These are phyloP conservation scores for Mucor ambiguus DNA, from an alignment of 371 early-diverging fungal species.

Conservation along the genomic window DNA sequence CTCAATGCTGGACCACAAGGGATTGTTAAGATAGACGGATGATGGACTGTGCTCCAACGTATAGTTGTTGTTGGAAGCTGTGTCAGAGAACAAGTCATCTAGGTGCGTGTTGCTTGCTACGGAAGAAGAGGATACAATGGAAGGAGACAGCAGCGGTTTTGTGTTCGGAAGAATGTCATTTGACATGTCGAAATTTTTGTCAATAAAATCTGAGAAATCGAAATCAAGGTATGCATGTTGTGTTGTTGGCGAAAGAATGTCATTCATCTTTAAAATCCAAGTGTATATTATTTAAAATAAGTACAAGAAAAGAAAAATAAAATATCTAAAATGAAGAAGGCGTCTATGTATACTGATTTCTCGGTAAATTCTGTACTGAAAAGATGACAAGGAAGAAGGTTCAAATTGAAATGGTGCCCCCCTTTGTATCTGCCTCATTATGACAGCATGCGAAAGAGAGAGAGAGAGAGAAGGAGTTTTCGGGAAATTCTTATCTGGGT, in stretches of 20 bases:
- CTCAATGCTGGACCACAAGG: constrained; percentile 15
- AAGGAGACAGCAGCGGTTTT: background rate
- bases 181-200: constrained; percentile 20
- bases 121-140: background rate
- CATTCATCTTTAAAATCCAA: constrained; percentile 4
- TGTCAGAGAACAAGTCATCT: constrained; percentile 5
- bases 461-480: background rate
- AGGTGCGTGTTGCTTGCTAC: background rate
- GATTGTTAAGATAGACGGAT: background rate
- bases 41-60: background rate
- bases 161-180: constrained; percentile 13
- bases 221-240: constrained; percentile 20
- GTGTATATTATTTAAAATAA: background rate
- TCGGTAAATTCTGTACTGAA: constrained; percentile 10
- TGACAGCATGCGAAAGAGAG: background rate
- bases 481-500: background rate
- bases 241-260: constrained; percentile 15
- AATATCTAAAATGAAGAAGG: background rate
- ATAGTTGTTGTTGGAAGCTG: background rate
- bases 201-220: constrained; percentile 23
- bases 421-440: background rate
- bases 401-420: background rate
- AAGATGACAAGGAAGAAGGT: background rate
- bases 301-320: background rate
- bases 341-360: background rate